These are phyloP conservation scores for Capsicum baccatum DNA, from an alignment of 257 asterid genomes.

Conservation along the genomic window DNA sequence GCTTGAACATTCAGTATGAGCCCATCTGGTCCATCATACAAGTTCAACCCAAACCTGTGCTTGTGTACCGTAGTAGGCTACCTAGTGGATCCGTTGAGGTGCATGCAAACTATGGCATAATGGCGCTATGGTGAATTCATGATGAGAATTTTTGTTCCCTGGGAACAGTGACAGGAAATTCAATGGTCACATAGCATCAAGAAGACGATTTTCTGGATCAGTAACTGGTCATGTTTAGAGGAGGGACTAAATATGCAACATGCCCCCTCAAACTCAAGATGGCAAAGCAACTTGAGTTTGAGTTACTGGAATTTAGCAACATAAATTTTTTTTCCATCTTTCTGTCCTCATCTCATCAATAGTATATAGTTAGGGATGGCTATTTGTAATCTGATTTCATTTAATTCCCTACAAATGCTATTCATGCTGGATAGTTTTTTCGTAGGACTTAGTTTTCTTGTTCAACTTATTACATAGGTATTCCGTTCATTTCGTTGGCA, in stretches of 20 bases:
- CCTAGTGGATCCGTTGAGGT: conserved; percentile 1
- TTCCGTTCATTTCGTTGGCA: conserved; percentile 7
- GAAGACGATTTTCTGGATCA: neutral
- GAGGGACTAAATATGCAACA: conserved; percentile 24
- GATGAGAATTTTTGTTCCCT: conserved; percentile 9
- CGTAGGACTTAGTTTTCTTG: neutral
- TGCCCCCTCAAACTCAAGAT: conserved; percentile 1
- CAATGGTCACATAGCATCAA: conserved; percentile 6
- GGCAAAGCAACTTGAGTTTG: neutral
- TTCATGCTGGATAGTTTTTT: neutral
- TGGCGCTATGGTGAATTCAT: neutral
- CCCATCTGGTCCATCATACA: conserved; percentile 16
- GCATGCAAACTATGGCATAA: neutral
- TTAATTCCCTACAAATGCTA: neutral
- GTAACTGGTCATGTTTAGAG: neutral
- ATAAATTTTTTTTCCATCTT: conserved; percentile 15
- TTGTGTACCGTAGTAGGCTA: neutral
- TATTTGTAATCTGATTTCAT: neutral
- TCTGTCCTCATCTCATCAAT: neutral
- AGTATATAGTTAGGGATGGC: neutral
- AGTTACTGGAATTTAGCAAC: neutral
- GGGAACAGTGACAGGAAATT: conserved; percentile 24
- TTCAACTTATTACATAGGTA: conserved; percentile 9
- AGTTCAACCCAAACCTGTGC: neutral
- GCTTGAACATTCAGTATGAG: neutral